Evolutionary conservation across 140 eudicot species (phyloP), one percentile per base, ranked within the genome.

Genomic region (Anethum foeniculum): DNA sequence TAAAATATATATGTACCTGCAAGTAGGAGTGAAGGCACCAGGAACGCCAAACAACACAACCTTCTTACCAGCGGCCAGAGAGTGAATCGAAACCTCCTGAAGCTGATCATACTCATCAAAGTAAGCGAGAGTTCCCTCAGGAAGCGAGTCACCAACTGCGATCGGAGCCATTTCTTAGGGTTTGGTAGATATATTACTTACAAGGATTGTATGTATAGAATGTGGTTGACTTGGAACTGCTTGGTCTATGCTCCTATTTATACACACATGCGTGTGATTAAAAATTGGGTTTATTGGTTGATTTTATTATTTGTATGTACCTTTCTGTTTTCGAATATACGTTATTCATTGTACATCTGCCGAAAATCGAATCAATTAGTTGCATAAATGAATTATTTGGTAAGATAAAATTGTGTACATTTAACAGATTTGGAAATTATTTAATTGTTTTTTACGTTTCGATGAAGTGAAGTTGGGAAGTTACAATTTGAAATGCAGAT

Each of bases 11-110:
- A 36, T 15, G 2, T 78, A 91, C 97, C 96, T 91, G 97, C 98
- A 93, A 82, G 92, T 90, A 6, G 98, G 96, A 56, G 98, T 93
- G 85, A 93, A 91, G 56, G 98, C 98, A 32, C 98, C 98, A 78
- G 98, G 98, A 71, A 93, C 97, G 39, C 88, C 98, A 81, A 93
- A 91, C 69, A 93, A 80, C 71, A 91, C 85, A 82, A 90, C 92
- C 82, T 93, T 93, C 64, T 93, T 93, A 74, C 96, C 97, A 79
- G 96, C 89, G 80, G 97, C 90, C 58, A 93, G 93, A 19, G 96
- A 87, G 87, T 91, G 97, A 1, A 88, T 69, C 14, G 98, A 88
- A 9, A 90, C 93, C 65, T 76, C 84, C 60, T 93, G 92, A 72
- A 87, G 78, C 82, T 90, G 86, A 86, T 91, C 97, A 5, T 81